Evolutionary conservation across 2,329 filamentous ascomycete species (phyloP).

Genomic region (Aotearoamyces nothofagi): DNA sequence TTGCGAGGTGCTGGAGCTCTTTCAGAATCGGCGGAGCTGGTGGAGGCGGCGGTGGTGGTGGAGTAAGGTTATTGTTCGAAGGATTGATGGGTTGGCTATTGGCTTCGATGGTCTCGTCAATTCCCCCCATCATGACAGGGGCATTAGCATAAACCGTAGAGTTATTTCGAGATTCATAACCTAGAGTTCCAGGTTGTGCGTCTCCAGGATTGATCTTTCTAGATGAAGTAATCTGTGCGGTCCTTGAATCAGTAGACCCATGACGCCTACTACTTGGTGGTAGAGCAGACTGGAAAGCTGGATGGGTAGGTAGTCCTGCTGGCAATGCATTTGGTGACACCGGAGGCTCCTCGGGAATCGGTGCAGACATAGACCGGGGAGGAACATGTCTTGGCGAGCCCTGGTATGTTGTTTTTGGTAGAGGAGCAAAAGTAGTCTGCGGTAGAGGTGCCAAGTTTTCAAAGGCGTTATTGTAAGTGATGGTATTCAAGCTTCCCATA

Average conservation of each 20-base stretch:
- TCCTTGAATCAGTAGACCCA: slow-evolving; percentile 10
- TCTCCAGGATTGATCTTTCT: slow-evolving; percentile 18
- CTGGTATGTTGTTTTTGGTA: slow-evolving; percentile 19
- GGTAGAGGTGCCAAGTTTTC: slow-evolving; percentile 17
- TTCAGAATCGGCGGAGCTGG: slow-evolving; percentile 37
- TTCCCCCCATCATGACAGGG: slow-evolving; percentile 26
- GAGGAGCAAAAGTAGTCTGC: slow-evolving; percentile 10
- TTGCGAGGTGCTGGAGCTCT: slow-evolving; percentile 46
- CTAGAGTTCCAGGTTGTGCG: slow-evolving; percentile 16
- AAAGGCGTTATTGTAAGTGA: slow-evolving; percentile 12
- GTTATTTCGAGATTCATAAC: slow-evolving; percentile 16
- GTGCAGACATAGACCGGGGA: slow-evolving; percentile 47
- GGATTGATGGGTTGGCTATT: slow-evolving; percentile 21
- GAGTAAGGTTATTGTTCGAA: slow-evolving; percentile 34
- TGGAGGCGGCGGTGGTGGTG: slow-evolving; percentile 36
- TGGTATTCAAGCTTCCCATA: slow-evolving; percentile 13
- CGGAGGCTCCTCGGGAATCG: slow-evolving; percentile 30
- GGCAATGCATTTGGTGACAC: slow-evolving; percentile 16
- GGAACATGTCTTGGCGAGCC: slow-evolving; percentile 28
- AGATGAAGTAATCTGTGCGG: slow-evolving; percentile 10
- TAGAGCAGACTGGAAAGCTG: slow-evolving; percentile 24
- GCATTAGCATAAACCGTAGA: slow-evolving; percentile 11
- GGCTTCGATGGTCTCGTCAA: slow-evolving; percentile 29
- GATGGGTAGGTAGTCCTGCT: slow-evolving; percentile 22
- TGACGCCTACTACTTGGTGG: slow-evolving; percentile 19